A percentile compares a stretch with the other conserved stretches of the same genome.
These are phyloP conservation scores for Cerioporus squamosus DNA, from an alignment of 1,284 basidiomycete genomes.

Conservation along the genomic window DNA sequence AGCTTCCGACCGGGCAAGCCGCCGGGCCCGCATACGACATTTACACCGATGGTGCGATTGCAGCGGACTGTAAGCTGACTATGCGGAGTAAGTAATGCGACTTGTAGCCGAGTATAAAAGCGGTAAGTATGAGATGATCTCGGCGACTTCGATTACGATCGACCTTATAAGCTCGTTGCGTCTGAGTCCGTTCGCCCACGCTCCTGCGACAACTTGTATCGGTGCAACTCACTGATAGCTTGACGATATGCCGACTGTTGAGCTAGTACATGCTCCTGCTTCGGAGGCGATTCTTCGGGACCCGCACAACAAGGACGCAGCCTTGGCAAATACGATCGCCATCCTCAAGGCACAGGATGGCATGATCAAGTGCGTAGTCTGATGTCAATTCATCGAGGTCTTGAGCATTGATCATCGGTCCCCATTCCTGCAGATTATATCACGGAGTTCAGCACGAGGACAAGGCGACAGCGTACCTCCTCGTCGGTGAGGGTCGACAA, in stretches of 20 bases:
- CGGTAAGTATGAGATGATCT: no score
- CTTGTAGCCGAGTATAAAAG: no score
- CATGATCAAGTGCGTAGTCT: conserved; percentile 19
- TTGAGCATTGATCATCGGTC: background rate
- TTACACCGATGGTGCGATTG: no score
- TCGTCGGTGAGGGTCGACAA: conserved; percentile 17
- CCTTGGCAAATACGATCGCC: conserved; percentile 5
- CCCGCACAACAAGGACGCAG: conserved; percentile 10
- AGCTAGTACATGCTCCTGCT: conserved; percentile 11
- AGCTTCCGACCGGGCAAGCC: no score
- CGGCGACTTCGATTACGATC: no score
- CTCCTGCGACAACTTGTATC: no score
- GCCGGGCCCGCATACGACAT: no score
- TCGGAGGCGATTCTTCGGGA: conserved; percentile 12
- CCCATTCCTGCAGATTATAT: conserved; percentile 10
- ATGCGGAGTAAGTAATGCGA: no score
- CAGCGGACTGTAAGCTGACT: no score
- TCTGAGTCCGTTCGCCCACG: no score
- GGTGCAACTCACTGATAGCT: background rate
- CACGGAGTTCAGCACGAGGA: conserved; percentile 27
- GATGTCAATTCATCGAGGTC: no score
- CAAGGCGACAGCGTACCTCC: conserved; percentile 18
- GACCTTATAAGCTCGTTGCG: no score
- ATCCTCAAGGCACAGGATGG: conserved; percentile 23
- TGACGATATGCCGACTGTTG: conserved; percentile 15